These are phyloP conservation scores for Oenanthe javanica DNA, from an alignment of 140 eudicot genomes.

Conservation along the genomic window DNA sequence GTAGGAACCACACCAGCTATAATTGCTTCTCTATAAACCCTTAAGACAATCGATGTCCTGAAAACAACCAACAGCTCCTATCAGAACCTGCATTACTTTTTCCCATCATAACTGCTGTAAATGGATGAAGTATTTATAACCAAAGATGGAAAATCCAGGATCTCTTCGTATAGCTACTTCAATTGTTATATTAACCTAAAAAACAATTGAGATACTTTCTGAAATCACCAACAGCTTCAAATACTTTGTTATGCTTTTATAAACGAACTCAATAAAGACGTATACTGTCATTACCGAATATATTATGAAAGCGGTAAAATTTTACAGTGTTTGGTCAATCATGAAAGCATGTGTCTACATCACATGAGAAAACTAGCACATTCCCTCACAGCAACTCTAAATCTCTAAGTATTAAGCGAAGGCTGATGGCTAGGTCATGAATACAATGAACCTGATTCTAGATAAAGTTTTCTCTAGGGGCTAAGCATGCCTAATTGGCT, in stretches of 20 bases:
- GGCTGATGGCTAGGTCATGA: neutral
- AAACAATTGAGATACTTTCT: neutral
- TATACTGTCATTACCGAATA: neutral
- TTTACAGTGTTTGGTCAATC: neutral
- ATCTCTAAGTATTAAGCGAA: neutral
- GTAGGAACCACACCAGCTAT: slow-evolving; percentile 65
- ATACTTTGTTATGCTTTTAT: neutral
- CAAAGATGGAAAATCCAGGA: neutral
- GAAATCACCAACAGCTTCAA: neutral
- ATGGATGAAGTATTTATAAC: neutral
- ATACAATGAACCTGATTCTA: neutral
- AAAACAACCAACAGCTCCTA: slow-evolving; percentile 14
- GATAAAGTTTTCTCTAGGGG: neutral
- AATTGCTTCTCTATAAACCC: slow-evolving; percentile 80
- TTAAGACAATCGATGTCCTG: slow-evolving; percentile 84
- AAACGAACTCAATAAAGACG: neutral
- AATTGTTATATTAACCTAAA: neutral
- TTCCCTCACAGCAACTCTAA: neutral
- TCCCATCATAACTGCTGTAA: neutral
- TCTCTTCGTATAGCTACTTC: neutral
- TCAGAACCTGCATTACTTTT: slow-evolving; percentile 9
- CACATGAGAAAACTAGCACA: neutral
- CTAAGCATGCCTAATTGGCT: neutral
- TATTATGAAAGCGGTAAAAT: neutral
- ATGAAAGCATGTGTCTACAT: neutral